Evolutionary conservation across 495 filamentous ascomycete genomes (phyloP).

Genomic region (Penicilliopsis zonata): DNA sequence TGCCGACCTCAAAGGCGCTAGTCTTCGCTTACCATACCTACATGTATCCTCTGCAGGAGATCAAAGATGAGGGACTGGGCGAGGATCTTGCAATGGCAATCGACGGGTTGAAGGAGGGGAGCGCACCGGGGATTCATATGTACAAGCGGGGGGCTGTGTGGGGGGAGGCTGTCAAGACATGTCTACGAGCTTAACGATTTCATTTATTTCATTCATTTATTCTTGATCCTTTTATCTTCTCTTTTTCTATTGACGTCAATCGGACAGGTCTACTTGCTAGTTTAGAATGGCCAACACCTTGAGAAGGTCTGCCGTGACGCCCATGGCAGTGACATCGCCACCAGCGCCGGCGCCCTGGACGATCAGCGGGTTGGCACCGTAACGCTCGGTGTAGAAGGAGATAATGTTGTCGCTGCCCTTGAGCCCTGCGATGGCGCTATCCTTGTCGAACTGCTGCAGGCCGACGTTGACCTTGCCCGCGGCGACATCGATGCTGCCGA

Average conservation of each 20-base stretch:
- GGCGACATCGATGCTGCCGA: slow-evolving; percentile 79
- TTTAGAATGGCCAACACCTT: slow-evolving; percentile 55
- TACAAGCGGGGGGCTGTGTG: slow-evolving; percentile 62
- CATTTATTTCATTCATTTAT: slow-evolving; percentile 2
- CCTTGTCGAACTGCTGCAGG: slow-evolving; percentile 71
- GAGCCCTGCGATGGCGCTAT: slow-evolving; percentile 77
- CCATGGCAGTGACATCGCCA: slow-evolving; percentile 93
- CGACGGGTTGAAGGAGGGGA: slow-evolving; percentile 59
- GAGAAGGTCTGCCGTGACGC: slow-evolving; percentile 77
- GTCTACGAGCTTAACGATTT: slow-evolving; percentile 29
- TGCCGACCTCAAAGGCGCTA: slow-evolving; percentile 52
- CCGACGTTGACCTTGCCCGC: slow-evolving; percentile 74
- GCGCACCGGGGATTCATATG: slow-evolving; percentile 49
- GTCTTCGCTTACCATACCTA: slow-evolving; percentile 78
- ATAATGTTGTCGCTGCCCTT: slow-evolving; percentile 98
- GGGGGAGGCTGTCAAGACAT: slow-evolving; percentile 50
- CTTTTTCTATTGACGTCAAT: background rate
- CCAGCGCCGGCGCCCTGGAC: slow-evolving; percentile 92
- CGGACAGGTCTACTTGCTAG: slow-evolving; percentile 7
- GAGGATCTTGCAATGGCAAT: slow-evolving; percentile 57
- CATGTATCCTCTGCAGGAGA: slow-evolving; percentile 50
- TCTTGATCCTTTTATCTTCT: slow-evolving; percentile 1
- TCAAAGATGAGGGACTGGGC: slow-evolving; percentile 58
- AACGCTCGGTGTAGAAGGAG: slow-evolving; percentile 92
- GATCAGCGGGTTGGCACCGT: slow-evolving; percentile 78